These are phyloP conservation scores for Harringtonia aguacate DNA, from an alignment of 2,329 filamentous ascomycete genomes.

Conservation along the genomic window DNA sequence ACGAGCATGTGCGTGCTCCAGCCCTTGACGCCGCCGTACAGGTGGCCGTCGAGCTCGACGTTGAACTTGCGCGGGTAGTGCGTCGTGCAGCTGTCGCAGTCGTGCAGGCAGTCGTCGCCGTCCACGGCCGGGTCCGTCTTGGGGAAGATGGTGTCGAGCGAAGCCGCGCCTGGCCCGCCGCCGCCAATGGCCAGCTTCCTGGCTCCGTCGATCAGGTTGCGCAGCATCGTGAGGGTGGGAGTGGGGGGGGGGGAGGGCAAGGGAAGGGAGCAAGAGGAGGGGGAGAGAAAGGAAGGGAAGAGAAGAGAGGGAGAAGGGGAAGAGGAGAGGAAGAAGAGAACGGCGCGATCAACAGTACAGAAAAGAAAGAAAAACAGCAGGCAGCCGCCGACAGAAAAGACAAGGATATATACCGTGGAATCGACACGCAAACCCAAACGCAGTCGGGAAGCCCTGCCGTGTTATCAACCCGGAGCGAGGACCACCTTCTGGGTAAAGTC, in stretches of 20 bases:
- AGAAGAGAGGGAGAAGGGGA: neutral
- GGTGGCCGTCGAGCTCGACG: constrained; percentile 64
- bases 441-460: too few species aligned
- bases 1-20: constrained; percentile 88
- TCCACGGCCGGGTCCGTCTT: constrained; percentile 66
- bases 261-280: constrained; percentile 15
- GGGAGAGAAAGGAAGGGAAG: constrained; percentile 6
- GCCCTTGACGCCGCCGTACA: constrained; percentile 78
- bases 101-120: constrained; percentile 79
- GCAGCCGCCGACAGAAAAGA: too few species aligned
- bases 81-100: constrained; percentile 73
- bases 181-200: constrained; percentile 21
- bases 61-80: constrained; percentile 63
- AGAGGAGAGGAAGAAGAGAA: neutral
- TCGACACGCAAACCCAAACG: too few species aligned
- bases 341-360: too few species aligned
- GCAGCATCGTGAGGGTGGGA: constrained; percentile 27
- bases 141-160: constrained; percentile 51
- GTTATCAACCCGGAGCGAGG: too few species aligned
- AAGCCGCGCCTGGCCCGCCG: constrained; percentile 3
- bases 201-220: constrained; percentile 27
- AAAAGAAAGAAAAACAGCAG: neutral
- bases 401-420: too few species aligned
- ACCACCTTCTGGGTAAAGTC: too few species aligned
- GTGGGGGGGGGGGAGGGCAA: neutral